phyloP scores from a whole-genome alignment of 495 filamentous ascomycete species.

The Aspergillus steynii region DNA sequence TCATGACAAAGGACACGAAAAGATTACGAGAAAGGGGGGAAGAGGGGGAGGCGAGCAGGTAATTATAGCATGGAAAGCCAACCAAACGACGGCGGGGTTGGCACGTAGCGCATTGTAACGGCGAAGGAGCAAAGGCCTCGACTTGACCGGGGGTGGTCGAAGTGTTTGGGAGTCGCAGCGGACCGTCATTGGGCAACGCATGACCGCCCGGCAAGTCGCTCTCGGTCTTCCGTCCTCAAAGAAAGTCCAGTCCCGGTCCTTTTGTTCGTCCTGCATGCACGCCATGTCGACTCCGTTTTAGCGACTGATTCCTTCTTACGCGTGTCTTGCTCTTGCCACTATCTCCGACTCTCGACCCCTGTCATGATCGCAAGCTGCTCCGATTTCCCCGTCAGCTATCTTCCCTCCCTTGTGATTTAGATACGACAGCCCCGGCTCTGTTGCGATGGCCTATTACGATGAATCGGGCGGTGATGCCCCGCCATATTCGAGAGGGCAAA shows the following conservation, averaged over 20 bases:
- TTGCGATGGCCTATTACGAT: constrained; percentile 46
- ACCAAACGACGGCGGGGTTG: constrained; percentile 20
- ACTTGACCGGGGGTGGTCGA: constrained; percentile 2
- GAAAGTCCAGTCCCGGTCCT: neutral
- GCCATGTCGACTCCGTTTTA: constrained; percentile 13
- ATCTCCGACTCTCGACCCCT: constrained; percentile 1
- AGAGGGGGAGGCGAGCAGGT: neutral
- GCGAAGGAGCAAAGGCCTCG: constrained; percentile 22
- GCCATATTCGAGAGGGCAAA: constrained; percentile 32
- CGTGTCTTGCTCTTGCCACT: constrained; percentile 2
- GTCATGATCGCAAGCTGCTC: constrained; percentile 10
- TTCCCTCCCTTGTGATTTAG: constrained; percentile 14
- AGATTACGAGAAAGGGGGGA: constrained; percentile 4
- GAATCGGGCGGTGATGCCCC: constrained; percentile 40
- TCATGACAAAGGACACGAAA: constrained; percentile 20
- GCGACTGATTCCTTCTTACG: constrained; percentile 2
- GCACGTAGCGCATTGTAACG: constrained; percentile 13
- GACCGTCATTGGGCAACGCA: constrained; percentile 1
- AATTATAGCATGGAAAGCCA: constrained; percentile 2
- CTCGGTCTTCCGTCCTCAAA: constrained; percentile 2
- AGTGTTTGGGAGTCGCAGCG: neutral
- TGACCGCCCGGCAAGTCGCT: neutral
- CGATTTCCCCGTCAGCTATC: constrained; percentile 1
- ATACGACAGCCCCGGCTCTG: constrained; percentile 7
- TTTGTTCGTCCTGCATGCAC: constrained; percentile 11